phyloP scores from a whole-genome alignment of 2,329 filamentous ascomycete genomes.

The Metarhizium robertsii region DNA sequence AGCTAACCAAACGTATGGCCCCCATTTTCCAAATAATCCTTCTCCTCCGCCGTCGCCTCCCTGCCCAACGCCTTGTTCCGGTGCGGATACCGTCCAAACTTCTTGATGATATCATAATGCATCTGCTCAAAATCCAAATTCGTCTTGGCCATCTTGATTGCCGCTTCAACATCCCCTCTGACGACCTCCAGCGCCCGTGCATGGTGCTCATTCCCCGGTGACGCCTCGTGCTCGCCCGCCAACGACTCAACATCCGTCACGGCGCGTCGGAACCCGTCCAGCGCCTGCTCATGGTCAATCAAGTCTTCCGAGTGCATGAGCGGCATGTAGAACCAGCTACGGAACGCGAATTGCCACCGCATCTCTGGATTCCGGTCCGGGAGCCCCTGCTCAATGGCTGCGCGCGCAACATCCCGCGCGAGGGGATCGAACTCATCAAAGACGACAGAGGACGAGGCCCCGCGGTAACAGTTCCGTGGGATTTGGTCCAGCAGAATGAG shows the following conservation, averaged over 20 bases:
- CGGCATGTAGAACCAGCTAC: conserved; percentile 51
- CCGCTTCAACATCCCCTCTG: conserved; percentile 15
- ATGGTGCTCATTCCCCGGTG: conserved; percentile 13
- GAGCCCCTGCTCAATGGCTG: conserved; percentile 24
- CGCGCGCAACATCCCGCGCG: conserved; percentile 31
- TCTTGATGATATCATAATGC: conserved; percentile 40
- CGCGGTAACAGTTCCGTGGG: conserved; percentile 51
- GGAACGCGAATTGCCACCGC: conserved; percentile 27
- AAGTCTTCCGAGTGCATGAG: conserved; percentile 49
- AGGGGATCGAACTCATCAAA: conserved; percentile 50
- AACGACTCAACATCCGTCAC: conserved; percentile 23
- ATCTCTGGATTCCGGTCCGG: conserved; percentile 16
- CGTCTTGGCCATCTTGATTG: conserved; percentile 14
- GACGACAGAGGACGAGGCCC: conserved; percentile 29
- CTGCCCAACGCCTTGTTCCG: conserved; percentile 43
- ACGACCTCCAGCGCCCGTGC: conserved; percentile 18
- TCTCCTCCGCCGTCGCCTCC: conserved; percentile 38
- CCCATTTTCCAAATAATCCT: conserved; percentile 35
- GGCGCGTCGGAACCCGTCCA: conserved; percentile 21
- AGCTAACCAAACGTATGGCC: conserved; percentile 28
- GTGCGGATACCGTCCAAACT: conserved; percentile 51
- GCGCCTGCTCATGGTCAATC: conserved; percentile 30
- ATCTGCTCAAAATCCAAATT: conserved; percentile 27
- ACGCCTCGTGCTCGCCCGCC: conserved; percentile 14
- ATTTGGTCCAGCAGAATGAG: conserved; percentile 54